Evolutionary conservation across 176 grass and related monocot genomes (phyloP), one percentile per base, ranked within the genome.

Genomic region (Phragmites australis): DNA sequence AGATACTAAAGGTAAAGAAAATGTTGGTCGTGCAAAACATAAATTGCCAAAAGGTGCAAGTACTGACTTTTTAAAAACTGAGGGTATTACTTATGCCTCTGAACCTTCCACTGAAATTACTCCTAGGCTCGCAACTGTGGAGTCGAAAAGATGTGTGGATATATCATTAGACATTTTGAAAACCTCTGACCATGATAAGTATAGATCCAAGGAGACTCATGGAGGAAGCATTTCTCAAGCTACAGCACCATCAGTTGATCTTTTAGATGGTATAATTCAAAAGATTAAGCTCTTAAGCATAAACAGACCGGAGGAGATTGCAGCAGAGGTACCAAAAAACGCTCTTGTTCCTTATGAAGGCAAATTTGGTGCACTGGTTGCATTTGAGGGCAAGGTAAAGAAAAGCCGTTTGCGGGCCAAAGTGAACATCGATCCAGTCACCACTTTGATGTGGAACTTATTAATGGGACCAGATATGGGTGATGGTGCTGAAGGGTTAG

Each of bases 381-480:
- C 81, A 45, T 91, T 91, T 78, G 65, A 81, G 59, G 40, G 77
- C 39, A 78, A 87, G 41, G 54, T 65, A 44, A 97, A 93, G 78
- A 91, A 89, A 87, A 78, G 45, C 21, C 84, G 51, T 37, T 79
- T 86, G 37, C 83, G 94, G 44, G 86, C 86, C 31, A 86, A 89
- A 77, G 94, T 97, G 81, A 74, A 89, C 64, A 74, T 97, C 2
- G 91, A 93, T 91, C 81, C 88, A 16, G 81, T 93, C 70, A 93
- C 91, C 69, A 86, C 76, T 52, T 78, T 86, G 72, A 88, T 97
- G 70, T 97, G 94, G 91, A 97, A 93, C 75, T 78, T 93, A 76
- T 83, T 91, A 73, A 97, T 93, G 91, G 88, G 83, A 19, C 88
- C 81, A 57, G 84, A 89, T 83, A 80, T 31, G 50, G 70, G 78